phyloP scores from a whole-genome alignment of 352 stramenopile genomes.

The Pythium guiyangense region DNA sequence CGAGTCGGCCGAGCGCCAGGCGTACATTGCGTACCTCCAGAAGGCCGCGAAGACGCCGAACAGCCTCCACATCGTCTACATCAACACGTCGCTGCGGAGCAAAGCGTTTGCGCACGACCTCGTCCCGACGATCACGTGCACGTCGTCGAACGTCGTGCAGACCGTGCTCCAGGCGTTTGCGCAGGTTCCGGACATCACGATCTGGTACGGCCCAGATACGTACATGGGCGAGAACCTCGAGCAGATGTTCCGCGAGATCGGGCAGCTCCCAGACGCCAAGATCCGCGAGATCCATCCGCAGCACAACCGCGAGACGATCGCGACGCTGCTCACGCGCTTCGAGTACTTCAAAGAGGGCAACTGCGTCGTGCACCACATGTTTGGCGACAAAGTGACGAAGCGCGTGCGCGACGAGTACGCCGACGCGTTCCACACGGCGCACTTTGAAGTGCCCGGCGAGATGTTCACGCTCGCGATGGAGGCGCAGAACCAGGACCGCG shows the following conservation, averaged over 20 bases:
- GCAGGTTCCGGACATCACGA: conserved; percentile 88
- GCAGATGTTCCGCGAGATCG: conserved; percentile 89
- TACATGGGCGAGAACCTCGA: conserved; percentile 98
- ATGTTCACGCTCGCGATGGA: conserved; percentile 98
- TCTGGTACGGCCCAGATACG: conserved; percentile 95
- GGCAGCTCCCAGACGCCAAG: conserved; percentile 69
- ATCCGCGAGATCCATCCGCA: conserved; percentile 82
- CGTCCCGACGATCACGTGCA: conserved; percentile 97
- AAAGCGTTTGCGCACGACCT: conserved; percentile 93
- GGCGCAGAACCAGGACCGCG: conserved; percentile 86
- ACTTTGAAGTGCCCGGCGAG: conserved; percentile 98
- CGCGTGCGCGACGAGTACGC: conserved; percentile 89
- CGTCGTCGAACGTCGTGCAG: conserved; percentile 94
- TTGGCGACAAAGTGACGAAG: conserved; percentile 92
- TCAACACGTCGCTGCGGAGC: conserved; percentile 96
- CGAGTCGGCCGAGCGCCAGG: conserved; percentile 90
- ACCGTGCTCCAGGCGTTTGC: conserved; percentile 93
- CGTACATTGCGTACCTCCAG: conserved; percentile 92
- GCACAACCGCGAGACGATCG: conserved; percentile 82
- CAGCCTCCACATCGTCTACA: conserved; percentile 97
- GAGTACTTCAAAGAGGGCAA: conserved; percentile 96
- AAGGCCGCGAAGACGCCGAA: conserved; percentile 85
- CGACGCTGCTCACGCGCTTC: conserved; percentile 82
- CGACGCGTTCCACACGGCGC: conserved; percentile 93
- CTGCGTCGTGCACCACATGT: conserved; percentile 98